Evolutionary conservation across 768 basidiomycete genomes (phyloP), one percentile per base, ranked within the genome.

Genomic region (Suillus placidus): DNA sequence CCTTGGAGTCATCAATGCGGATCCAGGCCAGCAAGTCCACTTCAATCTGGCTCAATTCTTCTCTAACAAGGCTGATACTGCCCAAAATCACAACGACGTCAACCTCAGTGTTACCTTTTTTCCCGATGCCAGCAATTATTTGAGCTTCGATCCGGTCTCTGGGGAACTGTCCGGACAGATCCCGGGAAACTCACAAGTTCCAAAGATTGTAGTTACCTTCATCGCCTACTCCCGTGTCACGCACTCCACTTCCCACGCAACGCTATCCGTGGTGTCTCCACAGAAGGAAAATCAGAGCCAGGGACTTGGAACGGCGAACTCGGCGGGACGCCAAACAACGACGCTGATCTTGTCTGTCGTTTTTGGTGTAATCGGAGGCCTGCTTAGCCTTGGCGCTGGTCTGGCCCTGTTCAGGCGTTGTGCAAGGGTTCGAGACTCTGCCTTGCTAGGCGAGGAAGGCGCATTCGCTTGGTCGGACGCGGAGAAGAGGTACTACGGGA

Each of bases 161-260:
- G 81, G 81, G 10, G 74, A 76, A n/a, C 74, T 93, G 56, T 74
- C 79, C 40, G 93, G 92, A 7, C 82, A 71, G 20, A 75, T 92
- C 40, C 89, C 91, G 6, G 60, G 70, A 40, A 75, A 83, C 65
- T 83, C 82, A 30, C 69, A 79, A 35, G 68, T 68, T 37, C 71
- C 81, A 20, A 80, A 81, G 52, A 80, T 88, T 47, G 75, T 77
- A 1, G 78, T 87, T 58, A 85, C 85, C 4, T 90, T 93, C 68
- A 87, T 87, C 8, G 92, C 90, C 3, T 91, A 87, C 74, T 90
- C 88, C 38, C 79, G 73, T 43, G 63, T 83, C 23, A 91, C 88
- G 2, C 91, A 88, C 69, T 89, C 91, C 18, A 90, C 86, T 1
- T 93, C 91, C 23, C 89, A 91, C 70, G 81, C 89, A 1, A 83